Evolutionary conservation across 2,329 filamentous ascomycete species (phyloP), one percentile per base, ranked within the genome.

Genomic region (Cladorrhinum sp.): DNA sequence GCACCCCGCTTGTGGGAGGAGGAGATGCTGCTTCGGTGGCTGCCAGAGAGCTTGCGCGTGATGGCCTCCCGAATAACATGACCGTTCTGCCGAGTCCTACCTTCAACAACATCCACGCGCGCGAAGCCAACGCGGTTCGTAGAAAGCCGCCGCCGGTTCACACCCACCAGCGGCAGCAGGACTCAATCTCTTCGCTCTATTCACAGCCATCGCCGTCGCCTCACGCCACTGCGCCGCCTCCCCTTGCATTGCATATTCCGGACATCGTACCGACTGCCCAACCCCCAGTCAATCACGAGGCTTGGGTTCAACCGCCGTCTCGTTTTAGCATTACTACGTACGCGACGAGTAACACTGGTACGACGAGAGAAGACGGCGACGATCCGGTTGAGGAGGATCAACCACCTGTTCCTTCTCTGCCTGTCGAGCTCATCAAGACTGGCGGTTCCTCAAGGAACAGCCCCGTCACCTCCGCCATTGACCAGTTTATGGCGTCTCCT

Each of bases 281-380:
- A 1, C 14, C 39, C n/a, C 23, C 49, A 2, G 20, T 50, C 8
- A 7, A 26, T 7, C 58, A 76, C 53, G 73, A 77, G 49, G 69
- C 80, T 39, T 80, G 79, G 77, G 73, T 76, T 12, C 80, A 84
- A 60, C 83, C 84, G 5, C 73, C 77, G 2, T 88, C 85, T 54
- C 82, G 83, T 51, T 89, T 88, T 72, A 89, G 86, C 73, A 77
- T 83, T 64, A 86, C 84, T 7, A 88, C 85, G 1, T 86, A 83
- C 68, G 79, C 82, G 23, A 83, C 85, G 1, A 81, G 83, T 4
- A 73, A 79, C 50, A 73, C 74, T 12, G 77, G 74, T 18, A 79
- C 73, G 49, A 77, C 74, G 58, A 76, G 73, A 54, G 67, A 72
- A 30, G 76, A 76, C 30, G 64, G 71, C 18, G 75, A 76, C 58